Conservation (phyloP, 345 rosid species). For the Conringia planisiliqua region DNA sequence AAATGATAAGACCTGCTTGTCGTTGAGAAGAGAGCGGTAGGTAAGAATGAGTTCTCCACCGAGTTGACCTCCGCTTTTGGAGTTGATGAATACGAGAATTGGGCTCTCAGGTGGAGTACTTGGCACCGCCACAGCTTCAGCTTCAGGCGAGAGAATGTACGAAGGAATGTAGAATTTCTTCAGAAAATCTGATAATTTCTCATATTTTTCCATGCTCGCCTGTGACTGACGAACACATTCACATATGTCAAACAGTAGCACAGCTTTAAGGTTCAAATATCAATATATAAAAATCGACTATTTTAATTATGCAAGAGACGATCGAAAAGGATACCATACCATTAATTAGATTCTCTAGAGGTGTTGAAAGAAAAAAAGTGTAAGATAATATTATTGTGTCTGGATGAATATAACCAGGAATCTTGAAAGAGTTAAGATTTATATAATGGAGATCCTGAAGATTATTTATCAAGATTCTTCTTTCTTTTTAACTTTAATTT, state of each 20-base stretch:
- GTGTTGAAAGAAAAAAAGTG: neutral
- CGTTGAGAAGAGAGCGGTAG: constrained; percentile 54
- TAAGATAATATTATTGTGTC: neutral
- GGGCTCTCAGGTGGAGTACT: constrained; percentile 55
- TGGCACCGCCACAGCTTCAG: constrained; percentile 12
- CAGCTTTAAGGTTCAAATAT: neutral
- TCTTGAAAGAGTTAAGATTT: neutral
- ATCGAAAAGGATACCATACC: neutral
- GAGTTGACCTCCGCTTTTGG: constrained; percentile 88
- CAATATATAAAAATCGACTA: neutral
- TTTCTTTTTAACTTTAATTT: neutral
- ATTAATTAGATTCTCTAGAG: neutral
- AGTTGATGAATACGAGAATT: constrained; percentile 71
- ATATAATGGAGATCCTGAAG: neutral
- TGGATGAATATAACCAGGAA: neutral
- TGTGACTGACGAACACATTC: constrained; percentile 23
- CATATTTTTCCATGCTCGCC: constrained; percentile 36
- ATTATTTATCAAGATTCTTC: neutral
- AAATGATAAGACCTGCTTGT: constrained; percentile 42
- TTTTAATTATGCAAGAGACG: neutral
- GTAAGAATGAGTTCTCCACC: constrained; percentile 75
- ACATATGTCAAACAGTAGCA: neutral
- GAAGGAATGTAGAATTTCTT: constrained; percentile 54
- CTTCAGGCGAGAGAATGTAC: constrained; percentile 49
- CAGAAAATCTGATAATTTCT: constrained; percentile 23